Evolutionary conservation across 768 basidiomycete species (phyloP).

Genomic region (Agaricus subrufescens): DNA sequence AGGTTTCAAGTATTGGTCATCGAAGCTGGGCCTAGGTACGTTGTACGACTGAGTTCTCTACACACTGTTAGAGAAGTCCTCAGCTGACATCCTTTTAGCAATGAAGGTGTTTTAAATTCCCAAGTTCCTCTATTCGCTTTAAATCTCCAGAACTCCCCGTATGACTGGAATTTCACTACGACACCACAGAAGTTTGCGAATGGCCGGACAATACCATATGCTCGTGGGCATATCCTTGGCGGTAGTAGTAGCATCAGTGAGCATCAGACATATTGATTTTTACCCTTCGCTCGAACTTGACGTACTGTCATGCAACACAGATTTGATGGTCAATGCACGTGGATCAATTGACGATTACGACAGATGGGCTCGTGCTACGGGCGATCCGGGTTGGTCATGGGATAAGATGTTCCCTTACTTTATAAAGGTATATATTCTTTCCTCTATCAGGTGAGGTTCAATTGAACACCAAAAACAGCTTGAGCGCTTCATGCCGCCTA

Average conservation of each 20-base stretch:
- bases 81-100: too few relatives aligned
- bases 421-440: slow-evolving; percentile 17
- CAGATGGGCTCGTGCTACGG: slow-evolving; percentile 20
- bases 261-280: neutral
- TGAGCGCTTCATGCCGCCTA: slow-evolving; percentile 31
- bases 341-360: slow-evolving; percentile 25
- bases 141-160: slow-evolving; percentile 12
- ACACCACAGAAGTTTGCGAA: slow-evolving; percentile 17
- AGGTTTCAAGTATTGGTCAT: too few relatives aligned
- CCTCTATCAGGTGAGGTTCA: neutral
- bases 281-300: neutral
- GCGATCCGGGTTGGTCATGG: slow-evolving; percentile 32
- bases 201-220: slow-evolving; percentile 15
- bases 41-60: neutral
- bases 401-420: slow-evolving; percentile 23
- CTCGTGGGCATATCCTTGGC: slow-evolving; percentile 24
- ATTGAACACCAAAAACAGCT: slow-evolving; percentile 18
- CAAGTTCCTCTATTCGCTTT: slow-evolving; percentile 18
- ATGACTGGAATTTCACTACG: slow-evolving; percentile 29
- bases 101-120: slow-evolving; percentile 13
- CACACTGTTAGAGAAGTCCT: too few relatives aligned
- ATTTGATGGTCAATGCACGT: slow-evolving; percentile 27
- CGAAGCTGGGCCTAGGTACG: too few relatives aligned
- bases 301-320: slow-evolving; percentile 9
- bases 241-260: slow-evolving; percentile 24